Evolutionary conservation across 73 alveolate genomes (phyloP).

Genomic region (Blepharisma stoltei): DNA sequence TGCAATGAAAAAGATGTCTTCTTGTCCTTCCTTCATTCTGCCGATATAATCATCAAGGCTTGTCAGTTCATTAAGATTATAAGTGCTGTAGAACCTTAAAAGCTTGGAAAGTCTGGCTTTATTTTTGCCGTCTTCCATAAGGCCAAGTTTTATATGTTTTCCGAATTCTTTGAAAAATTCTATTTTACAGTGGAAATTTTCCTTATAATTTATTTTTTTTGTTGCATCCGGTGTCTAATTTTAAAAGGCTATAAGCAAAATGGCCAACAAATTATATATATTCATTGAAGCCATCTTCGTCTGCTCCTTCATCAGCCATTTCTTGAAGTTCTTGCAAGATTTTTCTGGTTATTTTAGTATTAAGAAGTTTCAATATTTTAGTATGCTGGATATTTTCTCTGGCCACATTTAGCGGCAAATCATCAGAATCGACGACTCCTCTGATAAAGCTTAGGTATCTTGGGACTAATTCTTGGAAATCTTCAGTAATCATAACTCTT

Average conservation of each 20-base stretch:
- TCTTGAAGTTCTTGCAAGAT: slow-evolving; percentile 82
- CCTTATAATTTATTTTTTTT: slow-evolving; percentile 75
- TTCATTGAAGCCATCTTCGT: slow-evolving; percentile 89
- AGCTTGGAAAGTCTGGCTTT: slow-evolving; percentile 92
- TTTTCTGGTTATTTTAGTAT: slow-evolving; percentile 92
- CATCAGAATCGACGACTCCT: slow-evolving; percentile 99
- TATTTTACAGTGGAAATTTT: too few relatives aligned
- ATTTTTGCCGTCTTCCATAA: slow-evolving; percentile 97
- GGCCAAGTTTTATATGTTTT: slow-evolving; percentile 97
- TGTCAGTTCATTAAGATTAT: slow-evolving; percentile 87
- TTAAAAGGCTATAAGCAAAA: slow-evolving; percentile 66
- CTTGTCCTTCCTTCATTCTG: slow-evolving; percentile 96
- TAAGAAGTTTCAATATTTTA: slow-evolving; percentile 93
- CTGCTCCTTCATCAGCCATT: slow-evolving; percentile 89
- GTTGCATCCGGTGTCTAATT: slow-evolving; percentile 55
- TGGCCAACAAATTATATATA: too few relatives aligned
- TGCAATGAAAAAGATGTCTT: slow-evolving; percentile 95
- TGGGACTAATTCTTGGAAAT: slow-evolving; percentile 98
- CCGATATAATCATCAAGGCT: slow-evolving; percentile 95
- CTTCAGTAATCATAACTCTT: slow-evolving; percentile 97
- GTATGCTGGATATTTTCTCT: slow-evolving; percentile 97
- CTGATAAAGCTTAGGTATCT: slow-evolving; percentile 94
- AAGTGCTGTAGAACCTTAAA: slow-evolving; percentile 92
- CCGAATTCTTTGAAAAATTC: slow-evolving; percentile 83
- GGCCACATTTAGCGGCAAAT: slow-evolving; percentile 97